Evolutionary conservation across 2,329 filamentous ascomycete species (phyloP).

Genomic region (Seiridium unicorne): DNA sequence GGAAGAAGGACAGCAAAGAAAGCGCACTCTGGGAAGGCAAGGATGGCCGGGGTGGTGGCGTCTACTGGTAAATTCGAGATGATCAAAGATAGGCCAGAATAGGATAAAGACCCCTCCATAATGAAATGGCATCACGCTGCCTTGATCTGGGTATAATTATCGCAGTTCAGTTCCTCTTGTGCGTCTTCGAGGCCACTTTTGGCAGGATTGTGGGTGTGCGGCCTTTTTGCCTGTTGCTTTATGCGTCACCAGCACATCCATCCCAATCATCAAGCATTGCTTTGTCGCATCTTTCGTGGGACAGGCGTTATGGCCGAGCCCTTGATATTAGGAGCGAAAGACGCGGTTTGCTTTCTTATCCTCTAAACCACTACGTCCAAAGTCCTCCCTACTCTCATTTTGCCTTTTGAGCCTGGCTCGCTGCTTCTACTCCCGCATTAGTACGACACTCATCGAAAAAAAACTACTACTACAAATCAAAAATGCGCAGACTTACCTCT

Average conservation of each 20-base stretch:
- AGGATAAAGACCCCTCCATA: not conserved
- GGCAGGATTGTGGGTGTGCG: not conserved
- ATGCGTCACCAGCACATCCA: not conserved
- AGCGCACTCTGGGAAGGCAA: constrained; percentile 36
- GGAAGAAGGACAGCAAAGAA: constrained; percentile 1
- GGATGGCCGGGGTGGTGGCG: constrained; percentile 36
- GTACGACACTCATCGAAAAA: too few species aligned
- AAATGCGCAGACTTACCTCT: constrained; percentile 57
- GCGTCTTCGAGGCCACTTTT: too few species aligned
- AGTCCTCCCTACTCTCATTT: constrained; percentile 35
- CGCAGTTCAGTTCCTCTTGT: too few species aligned
- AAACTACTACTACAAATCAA: not conserved
- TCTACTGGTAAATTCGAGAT: constrained; percentile 33
- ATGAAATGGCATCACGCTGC: not conserved
- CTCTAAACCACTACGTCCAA: not conserved
- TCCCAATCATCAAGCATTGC: not conserved
- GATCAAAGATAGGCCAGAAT: not conserved
- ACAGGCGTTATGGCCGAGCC: too few species aligned
- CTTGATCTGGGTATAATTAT: not conserved
- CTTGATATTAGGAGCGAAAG: too few species aligned
- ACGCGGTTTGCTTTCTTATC: not conserved
- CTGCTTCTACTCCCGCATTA: constrained; percentile 43
- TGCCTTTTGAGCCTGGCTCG: constrained; percentile 56
- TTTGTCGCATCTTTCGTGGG: not conserved
- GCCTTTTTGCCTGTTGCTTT: not conserved